Evolutionary conservation across 345 rosid species (phyloP).

Genomic region (Citrus maxima): DNA sequence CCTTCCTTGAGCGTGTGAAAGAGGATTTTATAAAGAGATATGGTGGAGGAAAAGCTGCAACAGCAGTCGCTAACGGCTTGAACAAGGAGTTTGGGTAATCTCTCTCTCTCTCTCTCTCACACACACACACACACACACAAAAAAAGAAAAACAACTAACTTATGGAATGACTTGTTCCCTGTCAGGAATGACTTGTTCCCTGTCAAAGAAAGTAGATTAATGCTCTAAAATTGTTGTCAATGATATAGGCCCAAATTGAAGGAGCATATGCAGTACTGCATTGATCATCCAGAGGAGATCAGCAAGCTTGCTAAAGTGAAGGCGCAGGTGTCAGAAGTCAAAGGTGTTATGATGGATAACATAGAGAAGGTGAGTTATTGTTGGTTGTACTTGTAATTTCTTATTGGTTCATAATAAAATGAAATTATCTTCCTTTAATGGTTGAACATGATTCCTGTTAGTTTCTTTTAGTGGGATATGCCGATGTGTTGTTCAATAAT

Average conservation of each 20-base stretch:
- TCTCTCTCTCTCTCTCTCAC: background rate
- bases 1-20: slow-evolving; percentile 57
- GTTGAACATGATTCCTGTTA: background rate
- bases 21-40: slow-evolving; percentile 52
- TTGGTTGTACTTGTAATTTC: background rate
- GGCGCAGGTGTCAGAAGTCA: slow-evolving; percentile 89
- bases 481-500: background rate
- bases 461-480: background rate
- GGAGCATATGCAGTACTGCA: slow-evolving; percentile 67
- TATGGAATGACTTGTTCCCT: background rate
- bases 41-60: slow-evolving; percentile 52
- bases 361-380: slow-evolving; percentile 64
- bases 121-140: no score
- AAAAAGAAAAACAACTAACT: background rate
- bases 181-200: background rate
- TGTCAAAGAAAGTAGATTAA: background rate
- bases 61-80: slow-evolving; percentile 46
- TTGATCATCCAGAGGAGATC: slow-evolving; percentile 79
- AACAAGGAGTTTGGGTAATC: slow-evolving; percentile 52
- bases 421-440: background rate
- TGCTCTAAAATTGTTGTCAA: background rate
- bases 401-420: background rate
- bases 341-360: slow-evolving; percentile 94
- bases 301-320: slow-evolving; percentile 80
- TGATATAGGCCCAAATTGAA: slow-evolving; percentile 48